phyloP scores from a whole-genome alignment of 176 grass and related monocot genomes.

The Saccharum spontaneum region DNA sequence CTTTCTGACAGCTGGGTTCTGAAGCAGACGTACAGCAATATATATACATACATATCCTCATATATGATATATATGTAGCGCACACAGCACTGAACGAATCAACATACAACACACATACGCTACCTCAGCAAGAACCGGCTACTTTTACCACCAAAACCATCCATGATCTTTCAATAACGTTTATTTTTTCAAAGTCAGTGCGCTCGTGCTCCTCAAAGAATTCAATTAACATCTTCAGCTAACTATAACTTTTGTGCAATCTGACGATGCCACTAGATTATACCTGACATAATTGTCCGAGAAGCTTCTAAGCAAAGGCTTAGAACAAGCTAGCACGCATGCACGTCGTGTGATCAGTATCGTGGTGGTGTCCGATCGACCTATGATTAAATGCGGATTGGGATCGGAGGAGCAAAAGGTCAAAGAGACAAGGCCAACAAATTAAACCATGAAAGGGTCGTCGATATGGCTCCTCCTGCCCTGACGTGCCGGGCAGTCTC shows the following conservation, averaged over 20 bases:
- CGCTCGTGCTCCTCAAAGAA: not conserved
- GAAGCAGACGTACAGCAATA: not conserved
- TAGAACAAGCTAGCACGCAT: not conserved
- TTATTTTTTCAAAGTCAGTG: not conserved
- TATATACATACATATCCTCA: not conserved
- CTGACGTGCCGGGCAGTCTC: constrained; percentile 40
- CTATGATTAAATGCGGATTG: constrained; percentile 12
- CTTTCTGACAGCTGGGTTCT: not conserved
- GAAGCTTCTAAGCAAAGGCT: not conserved
- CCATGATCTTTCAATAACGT: not conserved
- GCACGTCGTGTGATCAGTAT: not conserved
- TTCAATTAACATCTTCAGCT: not conserved
- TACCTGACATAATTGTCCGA: not conserved
- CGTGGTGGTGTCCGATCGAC: not conserved
- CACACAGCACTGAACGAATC: not conserved
- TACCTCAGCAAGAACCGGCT: not conserved
- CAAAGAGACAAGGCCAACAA: constrained; percentile 28
- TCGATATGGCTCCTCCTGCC: constrained; percentile 5
- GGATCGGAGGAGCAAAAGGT: constrained; percentile 8
- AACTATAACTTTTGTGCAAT: not conserved
- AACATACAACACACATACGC: not conserved
- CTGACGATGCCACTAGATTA: not conserved
- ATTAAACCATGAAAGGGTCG: constrained; percentile 19
- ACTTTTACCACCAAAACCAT: not conserved
- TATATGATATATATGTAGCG: not conserved